phyloP scores from a whole-genome alignment of 202 grass and related monocot species.

The Zoysia matrella region DNA sequence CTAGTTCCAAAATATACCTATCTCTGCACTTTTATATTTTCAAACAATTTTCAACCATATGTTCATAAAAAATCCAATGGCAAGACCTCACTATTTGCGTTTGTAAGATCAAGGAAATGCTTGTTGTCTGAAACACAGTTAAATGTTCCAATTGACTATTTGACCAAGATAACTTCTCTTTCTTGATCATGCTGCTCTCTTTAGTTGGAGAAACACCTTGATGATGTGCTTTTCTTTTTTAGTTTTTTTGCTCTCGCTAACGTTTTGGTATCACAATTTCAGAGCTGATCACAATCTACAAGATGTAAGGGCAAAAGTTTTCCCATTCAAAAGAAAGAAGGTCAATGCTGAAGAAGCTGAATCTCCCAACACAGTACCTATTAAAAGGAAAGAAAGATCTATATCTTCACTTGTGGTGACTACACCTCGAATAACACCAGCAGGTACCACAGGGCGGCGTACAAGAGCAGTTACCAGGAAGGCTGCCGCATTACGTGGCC shows the following conservation, averaged over 20 bases:
- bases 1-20: slow-evolving; percentile 21
- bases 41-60: slow-evolving; percentile 10
- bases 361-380: slow-evolving; percentile 50
- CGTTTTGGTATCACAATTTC: slow-evolving; percentile 40
- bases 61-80: slow-evolving; percentile 2
- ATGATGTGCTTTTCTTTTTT: slow-evolving; percentile 6
- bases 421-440: slow-evolving; percentile 64
- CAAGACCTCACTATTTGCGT: neutral
- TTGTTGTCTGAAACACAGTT: slow-evolving; percentile 20
- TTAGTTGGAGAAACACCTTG: neutral
- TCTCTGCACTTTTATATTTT: slow-evolving; percentile 23
- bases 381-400: slow-evolving; percentile 75
- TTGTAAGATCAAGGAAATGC: slow-evolving; percentile 4
- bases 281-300: slow-evolving; percentile 88
- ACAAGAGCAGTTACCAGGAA: slow-evolving; percentile 76
- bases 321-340: slow-evolving; percentile 78
- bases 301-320: slow-evolving; percentile 77
- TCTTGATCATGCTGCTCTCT: slow-evolving; percentile 14
- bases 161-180: slow-evolving; percentile 6
- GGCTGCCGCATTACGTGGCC: slow-evolving; percentile 56
- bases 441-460: slow-evolving; percentile 57
- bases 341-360: slow-evolving; percentile 56
- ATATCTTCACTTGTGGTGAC: slow-evolving; percentile 80
- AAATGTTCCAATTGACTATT: slow-evolving; percentile 19
- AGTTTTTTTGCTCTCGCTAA: neutral